phyloP scores from a whole-genome alignment of 306 rosid genomes.

The Senna siamea region DNA sequence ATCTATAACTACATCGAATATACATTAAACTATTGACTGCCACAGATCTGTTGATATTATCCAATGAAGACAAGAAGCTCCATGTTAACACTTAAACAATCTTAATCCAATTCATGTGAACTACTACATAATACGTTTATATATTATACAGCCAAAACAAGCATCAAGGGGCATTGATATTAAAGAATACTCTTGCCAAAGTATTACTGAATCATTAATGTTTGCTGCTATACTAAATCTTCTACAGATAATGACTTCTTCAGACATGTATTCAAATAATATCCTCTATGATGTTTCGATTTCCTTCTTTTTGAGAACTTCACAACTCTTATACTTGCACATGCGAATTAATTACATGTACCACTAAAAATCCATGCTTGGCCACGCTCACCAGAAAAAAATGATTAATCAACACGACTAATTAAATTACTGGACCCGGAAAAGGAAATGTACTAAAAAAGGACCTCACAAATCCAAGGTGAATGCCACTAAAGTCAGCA shows the following conservation, averaged over 20 bases:
- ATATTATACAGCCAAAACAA: slow-evolving; percentile 20
- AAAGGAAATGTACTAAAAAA: not conserved
- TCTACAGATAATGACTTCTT: not conserved
- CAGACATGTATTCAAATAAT: not conserved
- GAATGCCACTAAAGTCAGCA: not conserved
- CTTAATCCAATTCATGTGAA: not conserved
- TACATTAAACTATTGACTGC: slow-evolving; percentile 4
- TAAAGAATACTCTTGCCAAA: slow-evolving; percentile 1
- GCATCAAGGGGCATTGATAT: slow-evolving; percentile 14
- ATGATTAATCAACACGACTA: not conserved
- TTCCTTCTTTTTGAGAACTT: no score
- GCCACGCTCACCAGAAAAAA: not conserved
- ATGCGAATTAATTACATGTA: slow-evolving; percentile 11
- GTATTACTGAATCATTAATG: not conserved
- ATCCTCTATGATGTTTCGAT: no score
- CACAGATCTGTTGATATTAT: slow-evolving; percentile 27
- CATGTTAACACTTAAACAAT: not conserved
- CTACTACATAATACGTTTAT: not conserved
- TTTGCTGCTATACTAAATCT: slow-evolving; percentile 19
- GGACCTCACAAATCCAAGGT: not conserved
- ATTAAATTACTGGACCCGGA: not conserved
- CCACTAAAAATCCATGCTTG: not conserved
- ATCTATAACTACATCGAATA: slow-evolving; percentile 20
- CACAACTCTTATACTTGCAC: not conserved
- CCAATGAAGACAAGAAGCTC: not conserved